Base-by-base conservation (phyloP, 176 grass and related monocot genomes). In the Aechmea fasciata region DNA sequence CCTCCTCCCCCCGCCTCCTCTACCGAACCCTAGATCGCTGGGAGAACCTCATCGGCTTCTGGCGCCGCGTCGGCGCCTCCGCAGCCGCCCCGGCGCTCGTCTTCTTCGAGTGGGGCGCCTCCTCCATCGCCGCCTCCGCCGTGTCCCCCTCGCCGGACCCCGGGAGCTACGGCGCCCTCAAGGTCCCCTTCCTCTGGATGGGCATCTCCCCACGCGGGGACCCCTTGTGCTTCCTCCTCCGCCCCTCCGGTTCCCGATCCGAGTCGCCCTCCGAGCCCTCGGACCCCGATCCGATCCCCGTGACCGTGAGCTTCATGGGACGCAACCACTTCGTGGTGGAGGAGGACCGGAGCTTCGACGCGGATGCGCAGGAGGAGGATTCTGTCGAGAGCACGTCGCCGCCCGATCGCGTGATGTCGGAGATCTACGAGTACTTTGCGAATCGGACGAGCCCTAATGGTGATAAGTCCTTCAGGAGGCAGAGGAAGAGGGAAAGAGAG, bases 351-450 rank as follows among this genome's bases (percentile, higher is more conserved):
- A 23, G 52, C 49, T 15, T 73, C 17, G 2, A 62, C 66, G 47
- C 72, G 41, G 79, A 78, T 1, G 74, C 69, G 7, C 82, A 79
- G 9, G 69, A 85, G 47, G 81, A 66, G 4, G 55, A 49, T 23
- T 74, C 53, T 10, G 68, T 85, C 11, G 81, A 82, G 11, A 75
- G 82, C 4, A 78, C 82, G 0, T 91, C 82, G 0, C 89, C 85
- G 3, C 82, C 85, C 12, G 89, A 82, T 23, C 24, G 76, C 54
- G 15, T 64, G 54, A 70, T 78, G 76, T 78, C 76, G 65, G 89
- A 87, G 70, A 75, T 91, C 59, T 88, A 80, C 63, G 74, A 78
- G 72, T 77, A 88, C 77, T 85, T 91, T 7, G 89, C 89, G 1
- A 91, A 91, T 33, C 74, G 70, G 47, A 87, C 84, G 82, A 88